Percentiles rank a stretch among this genome's conserved stretches.
Evolutionary conservation across 2,329 filamentous ascomycete genomes (phyloP).

Genomic region (Fusarium sororula): DNA sequence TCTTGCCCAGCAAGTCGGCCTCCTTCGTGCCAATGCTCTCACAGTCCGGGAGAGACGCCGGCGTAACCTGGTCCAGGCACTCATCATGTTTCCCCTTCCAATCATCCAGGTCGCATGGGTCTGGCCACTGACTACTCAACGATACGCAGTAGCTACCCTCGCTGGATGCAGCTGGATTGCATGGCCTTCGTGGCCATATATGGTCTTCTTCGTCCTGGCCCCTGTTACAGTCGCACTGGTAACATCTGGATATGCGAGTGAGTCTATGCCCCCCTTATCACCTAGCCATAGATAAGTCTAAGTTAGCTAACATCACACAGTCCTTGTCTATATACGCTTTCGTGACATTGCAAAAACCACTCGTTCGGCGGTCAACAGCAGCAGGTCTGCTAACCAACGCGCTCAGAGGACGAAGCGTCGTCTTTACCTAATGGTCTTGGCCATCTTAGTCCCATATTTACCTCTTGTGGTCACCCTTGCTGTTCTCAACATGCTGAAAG

Average conservation of each 20-base stretch:
- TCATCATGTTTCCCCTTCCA: constrained; percentile 65
- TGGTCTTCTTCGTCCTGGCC: constrained; percentile 59
- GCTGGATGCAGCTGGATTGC: constrained; percentile 59
- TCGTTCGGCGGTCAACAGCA: constrained; percentile 51
- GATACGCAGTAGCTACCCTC: constrained; percentile 61
- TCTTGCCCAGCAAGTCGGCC: constrained; percentile 59
- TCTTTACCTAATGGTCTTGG: constrained; percentile 64
- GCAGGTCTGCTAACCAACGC: constrained; percentile 52
- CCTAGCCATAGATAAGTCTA: neutral
- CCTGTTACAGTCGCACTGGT: constrained; percentile 54
- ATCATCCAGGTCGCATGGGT: constrained; percentile 59
- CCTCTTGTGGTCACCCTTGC: constrained; percentile 57
- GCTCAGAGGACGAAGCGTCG: constrained; percentile 60
- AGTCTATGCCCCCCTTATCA: constrained; percentile 39
- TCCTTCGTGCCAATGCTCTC: constrained; percentile 53
- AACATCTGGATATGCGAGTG: constrained; percentile 59
- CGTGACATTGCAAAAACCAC: constrained; percentile 56
- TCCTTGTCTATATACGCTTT: constrained; percentile 59
- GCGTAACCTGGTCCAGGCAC: constrained; percentile 57
- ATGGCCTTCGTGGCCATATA: constrained; percentile 57
- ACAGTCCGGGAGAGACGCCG: constrained; percentile 53
- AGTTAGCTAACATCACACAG: constrained; percentile 39
- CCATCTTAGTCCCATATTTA: constrained; percentile 61
- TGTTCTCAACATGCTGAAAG: constrained; percentile 51
- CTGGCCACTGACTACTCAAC: constrained; percentile 56